Conservation (phyloP, 176 grass and related monocot genomes). For the Triticum dicoccoides region DNA sequence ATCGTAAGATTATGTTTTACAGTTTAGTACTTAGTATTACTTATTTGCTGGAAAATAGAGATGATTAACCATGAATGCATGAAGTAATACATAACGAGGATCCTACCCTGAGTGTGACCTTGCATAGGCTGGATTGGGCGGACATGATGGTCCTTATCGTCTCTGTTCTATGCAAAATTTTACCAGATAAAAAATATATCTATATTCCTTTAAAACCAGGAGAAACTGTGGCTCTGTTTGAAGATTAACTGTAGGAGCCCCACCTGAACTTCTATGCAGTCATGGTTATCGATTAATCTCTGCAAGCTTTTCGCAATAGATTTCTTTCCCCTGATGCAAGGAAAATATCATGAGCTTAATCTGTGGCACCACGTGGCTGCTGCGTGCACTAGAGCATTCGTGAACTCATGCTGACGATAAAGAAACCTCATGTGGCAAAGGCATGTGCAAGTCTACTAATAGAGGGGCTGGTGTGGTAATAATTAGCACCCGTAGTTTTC, state of each 20-base stretch:
- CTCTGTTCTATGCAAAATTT: background rate
- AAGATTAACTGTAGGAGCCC: background rate
- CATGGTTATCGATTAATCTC: background rate
- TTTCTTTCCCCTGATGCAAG: background rate
- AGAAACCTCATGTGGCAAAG: background rate
- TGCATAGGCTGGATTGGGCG: background rate
- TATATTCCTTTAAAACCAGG: background rate
- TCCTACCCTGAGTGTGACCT: background rate
- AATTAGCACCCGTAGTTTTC: background rate
- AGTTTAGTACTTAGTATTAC: background rate
- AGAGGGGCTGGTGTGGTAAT: background rate
- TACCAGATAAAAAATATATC: no score
- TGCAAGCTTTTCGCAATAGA: background rate
- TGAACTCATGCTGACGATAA: background rate
- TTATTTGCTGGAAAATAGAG: background rate
- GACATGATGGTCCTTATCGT: background rate
- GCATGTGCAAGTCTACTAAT: background rate
- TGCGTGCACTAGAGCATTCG: background rate
- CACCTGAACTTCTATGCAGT: background rate
- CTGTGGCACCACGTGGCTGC: background rate
- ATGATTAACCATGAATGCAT: background rate
- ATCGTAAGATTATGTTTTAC: background rate
- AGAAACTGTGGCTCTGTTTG: background rate
- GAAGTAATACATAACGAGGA: background rate
- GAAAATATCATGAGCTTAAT: background rate